Conservation (phyloP, 331 rosid genomes). For the Phaseolus coccineus region DNA sequence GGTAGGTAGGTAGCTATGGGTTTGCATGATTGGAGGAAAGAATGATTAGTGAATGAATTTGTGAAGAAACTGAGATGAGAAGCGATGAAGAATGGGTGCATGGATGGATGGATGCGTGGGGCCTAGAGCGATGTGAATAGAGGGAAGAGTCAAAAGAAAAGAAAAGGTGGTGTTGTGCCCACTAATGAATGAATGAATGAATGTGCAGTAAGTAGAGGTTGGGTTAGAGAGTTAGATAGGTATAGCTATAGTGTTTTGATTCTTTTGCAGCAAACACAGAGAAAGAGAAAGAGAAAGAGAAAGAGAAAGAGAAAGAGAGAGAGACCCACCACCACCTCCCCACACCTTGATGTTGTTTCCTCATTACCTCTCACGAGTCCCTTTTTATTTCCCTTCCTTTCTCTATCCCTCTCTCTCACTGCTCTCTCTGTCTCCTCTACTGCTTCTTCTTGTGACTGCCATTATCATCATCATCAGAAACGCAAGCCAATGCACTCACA, state of each 20-base stretch:
- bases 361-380: slow-evolving; percentile 39
- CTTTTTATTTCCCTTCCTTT: slow-evolving; percentile 1
- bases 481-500: slow-evolving; percentile 51
- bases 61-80: slow-evolving; percentile 26
- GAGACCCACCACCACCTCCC: slow-evolving; percentile 48
- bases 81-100: neutral
- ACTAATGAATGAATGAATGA: slow-evolving; percentile 50
- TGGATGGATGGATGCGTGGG: slow-evolving; percentile 38
- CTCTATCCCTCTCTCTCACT: slow-evolving; percentile 14
- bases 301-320: slow-evolving; percentile 23
- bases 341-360: slow-evolving; percentile 56
- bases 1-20: neutral
- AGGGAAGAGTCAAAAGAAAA: slow-evolving; percentile 1
- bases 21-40: neutral
- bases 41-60: neutral
- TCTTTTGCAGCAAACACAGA: slow-evolving; percentile 51
- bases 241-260: slow-evolving; percentile 46
- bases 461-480: slow-evolving; percentile 58
- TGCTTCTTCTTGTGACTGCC: slow-evolving; percentile 63
- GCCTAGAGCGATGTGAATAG: slow-evolving; percentile 16
- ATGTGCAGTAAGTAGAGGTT: slow-evolving; percentile 47
- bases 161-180: slow-evolving; percentile 47
- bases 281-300: neutral
- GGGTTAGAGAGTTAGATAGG: slow-evolving; percentile 43
- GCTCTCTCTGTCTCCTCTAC: slow-evolving; percentile 22